Percentiles rank a stretch among this genome's conserved stretches.
Conservation (phyloP, 768 basidiomycete species). For the Holtermannia corniformis region DNA sequence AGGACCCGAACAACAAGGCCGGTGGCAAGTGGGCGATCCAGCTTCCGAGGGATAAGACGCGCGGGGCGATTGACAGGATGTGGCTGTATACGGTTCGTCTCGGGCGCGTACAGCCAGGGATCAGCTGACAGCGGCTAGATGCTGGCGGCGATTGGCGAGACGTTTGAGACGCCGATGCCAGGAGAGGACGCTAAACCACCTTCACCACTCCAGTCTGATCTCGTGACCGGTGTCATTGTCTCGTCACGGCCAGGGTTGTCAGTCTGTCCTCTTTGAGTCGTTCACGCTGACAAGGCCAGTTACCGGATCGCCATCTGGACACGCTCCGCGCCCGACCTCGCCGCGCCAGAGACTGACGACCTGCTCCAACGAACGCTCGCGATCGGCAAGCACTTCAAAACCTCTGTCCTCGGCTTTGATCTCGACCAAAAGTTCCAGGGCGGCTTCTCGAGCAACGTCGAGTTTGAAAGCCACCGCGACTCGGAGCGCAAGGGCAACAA, state of each 20-base stretch:
- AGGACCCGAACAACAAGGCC: slow-evolving; percentile 89
- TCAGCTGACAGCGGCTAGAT: slow-evolving; percentile 50
- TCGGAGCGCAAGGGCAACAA: slow-evolving; percentile 29
- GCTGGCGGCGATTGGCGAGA: slow-evolving; percentile 98
- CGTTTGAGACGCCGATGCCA: slow-evolving; percentile 75
- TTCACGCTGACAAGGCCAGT: slow-evolving; percentile 49
- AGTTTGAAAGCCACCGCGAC: slow-evolving; percentile 78
- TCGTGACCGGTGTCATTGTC: slow-evolving; percentile 83
- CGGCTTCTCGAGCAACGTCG: slow-evolving; percentile 87
- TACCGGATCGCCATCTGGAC: slow-evolving; percentile 99
- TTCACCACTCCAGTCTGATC: slow-evolving; percentile 47
- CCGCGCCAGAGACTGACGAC: slow-evolving; percentile 41
- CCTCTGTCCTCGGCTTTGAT: slow-evolving; percentile 67
- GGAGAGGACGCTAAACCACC: slow-evolving; percentile 7
- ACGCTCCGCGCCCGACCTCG: slow-evolving; percentile 56
- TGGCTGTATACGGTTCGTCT: slow-evolving; percentile 87
- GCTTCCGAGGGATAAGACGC: slow-evolving; percentile 89
- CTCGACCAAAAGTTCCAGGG: slow-evolving; percentile 66
- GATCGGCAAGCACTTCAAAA: slow-evolving; percentile 87
- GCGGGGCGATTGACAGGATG: slow-evolving; percentile 75
- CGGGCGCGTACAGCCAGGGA: no score
- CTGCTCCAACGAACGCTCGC: slow-evolving; percentile 72
- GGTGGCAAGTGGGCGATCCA: slow-evolving; percentile 99
- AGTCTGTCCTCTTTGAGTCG: slow-evolving; percentile 10
- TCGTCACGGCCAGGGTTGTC: slow-evolving; percentile 62